Conservation (phyloP, 2,329 filamentous ascomycete genomes). For the Diaporthe eres region DNA sequence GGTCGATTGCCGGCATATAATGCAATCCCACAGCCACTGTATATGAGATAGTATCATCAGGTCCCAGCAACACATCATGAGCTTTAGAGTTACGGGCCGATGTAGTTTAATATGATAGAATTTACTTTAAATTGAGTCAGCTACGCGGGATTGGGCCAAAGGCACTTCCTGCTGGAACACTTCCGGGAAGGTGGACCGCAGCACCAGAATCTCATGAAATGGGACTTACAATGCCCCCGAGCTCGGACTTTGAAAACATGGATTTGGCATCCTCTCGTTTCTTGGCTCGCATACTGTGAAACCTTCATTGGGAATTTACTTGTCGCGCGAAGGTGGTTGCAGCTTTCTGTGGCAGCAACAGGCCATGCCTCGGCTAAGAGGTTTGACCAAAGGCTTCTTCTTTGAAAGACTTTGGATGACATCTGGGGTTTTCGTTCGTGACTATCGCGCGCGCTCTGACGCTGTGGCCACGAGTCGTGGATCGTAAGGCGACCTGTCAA, state of each 20-base stretch:
- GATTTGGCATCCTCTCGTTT: neutral
- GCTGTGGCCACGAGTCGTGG: neutral
- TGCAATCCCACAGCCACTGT: neutral
- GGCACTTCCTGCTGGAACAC: no score
- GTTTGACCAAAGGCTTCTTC: neutral
- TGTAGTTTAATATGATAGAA: neutral
- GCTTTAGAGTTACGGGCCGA: neutral
- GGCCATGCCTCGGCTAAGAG: neutral
- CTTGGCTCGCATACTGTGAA: neutral
- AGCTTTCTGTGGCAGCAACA: neutral
- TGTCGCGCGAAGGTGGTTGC: neutral
- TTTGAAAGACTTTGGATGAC: conserved; percentile 2
- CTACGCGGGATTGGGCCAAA: no score
- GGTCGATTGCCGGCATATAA: neutral
- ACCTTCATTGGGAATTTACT: neutral
- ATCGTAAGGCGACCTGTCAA: conserved; percentile 19
- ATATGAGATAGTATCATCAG: neutral
- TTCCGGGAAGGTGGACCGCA: neutral
- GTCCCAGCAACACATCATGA: neutral
- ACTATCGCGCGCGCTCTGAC: neutral
- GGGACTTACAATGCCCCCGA: neutral
- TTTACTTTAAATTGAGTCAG: neutral
- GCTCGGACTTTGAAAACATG: neutral
- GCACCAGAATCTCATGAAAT: neutral
- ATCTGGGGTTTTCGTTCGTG: neutral